phyloP scores from a whole-genome alignment of 192 early-diverging fungal species.

The Linnemannia zychae region DNA sequence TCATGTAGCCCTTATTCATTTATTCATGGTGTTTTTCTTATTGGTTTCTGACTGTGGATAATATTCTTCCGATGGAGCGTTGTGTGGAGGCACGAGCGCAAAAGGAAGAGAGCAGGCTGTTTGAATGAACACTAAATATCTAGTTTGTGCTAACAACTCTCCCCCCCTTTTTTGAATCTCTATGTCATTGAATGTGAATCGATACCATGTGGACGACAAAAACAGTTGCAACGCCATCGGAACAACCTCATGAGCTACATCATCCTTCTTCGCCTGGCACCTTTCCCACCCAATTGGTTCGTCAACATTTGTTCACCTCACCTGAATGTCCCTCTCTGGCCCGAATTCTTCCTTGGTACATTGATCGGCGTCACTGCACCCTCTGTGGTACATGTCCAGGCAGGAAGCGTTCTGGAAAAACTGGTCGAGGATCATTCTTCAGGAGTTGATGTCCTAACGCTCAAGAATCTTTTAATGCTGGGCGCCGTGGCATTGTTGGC shows the following conservation, averaged over 20 bases:
- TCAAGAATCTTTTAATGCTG: conserved; percentile 61
- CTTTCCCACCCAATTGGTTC: conserved; percentile 73
- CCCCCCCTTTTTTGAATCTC: neutral
- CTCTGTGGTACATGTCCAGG: conserved; percentile 70
- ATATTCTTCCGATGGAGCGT: neutral
- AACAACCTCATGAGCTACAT: conserved; percentile 71
- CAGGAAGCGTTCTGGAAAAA: conserved; percentile 66
- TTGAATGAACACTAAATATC: conserved; percentile 8
- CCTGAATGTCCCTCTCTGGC: conserved; percentile 62
- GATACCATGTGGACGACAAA: conserved; percentile 6
- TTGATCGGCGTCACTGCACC: conserved; percentile 67
- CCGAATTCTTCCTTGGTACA: conserved; percentile 67
- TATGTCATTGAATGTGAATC: neutral
- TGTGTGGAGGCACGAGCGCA: conserved; percentile 1
- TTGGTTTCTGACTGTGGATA: neutral
- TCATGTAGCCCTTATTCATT: neutral
- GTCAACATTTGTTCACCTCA: conserved; percentile 72
- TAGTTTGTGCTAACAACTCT: neutral
- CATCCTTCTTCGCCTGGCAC: conserved; percentile 66
- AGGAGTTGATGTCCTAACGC: conserved; percentile 57
- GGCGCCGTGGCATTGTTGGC: conserved; percentile 59
- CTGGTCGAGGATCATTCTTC: conserved; percentile 60
- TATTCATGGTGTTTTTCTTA: neutral
- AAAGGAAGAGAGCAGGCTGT: conserved; percentile 6
- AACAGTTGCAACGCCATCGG: conserved; percentile 52